Evolutionary conservation across 306 rosid genomes (phyloP), one percentile per base, ranked within the genome.

Genomic region (Cyamopsis tetragonoloba): DNA sequence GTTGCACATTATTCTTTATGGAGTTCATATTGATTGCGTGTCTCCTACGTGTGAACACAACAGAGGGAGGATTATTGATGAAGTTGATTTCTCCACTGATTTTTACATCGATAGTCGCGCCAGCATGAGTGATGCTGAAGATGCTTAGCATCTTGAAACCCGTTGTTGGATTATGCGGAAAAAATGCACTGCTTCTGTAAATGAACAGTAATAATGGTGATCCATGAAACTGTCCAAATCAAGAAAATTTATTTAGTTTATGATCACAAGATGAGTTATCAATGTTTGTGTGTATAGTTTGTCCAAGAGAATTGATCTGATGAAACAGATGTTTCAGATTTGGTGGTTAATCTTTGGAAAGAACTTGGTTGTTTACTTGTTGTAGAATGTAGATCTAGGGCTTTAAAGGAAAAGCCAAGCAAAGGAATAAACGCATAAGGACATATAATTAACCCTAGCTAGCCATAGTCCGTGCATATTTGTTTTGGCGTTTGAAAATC

Each of bases 61-160:
- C 70, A 65, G 96, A 80, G 96, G 81, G 77, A 87, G 96, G 79
- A 89, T 89, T 2, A 82, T 89, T 4, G 91, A 87, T 31, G 98
- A 87, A 26, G 46, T 71, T 48, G 95, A 85, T 65, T 75, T 82
- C 71, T 78, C 91, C 22, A 27, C 85, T 0, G 96, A 81, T 24
- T 87, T 89, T 73, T 87, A 73, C 5, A 74, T 87, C 4, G 92
- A 88, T 50, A 69, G 81, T 47, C 87, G 37, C 22, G 78, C 77
- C 43, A 65, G 75, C 77, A 73, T 81, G 81, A 91, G 92, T 28
- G 96, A 92, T 28, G 79, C 66, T 5, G 98, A 92, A 68, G 95
- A 92, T 37, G 82, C 77, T 73, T 85, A 84, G 85, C 73, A 68
- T 31, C 38, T 37, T 43, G 7, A 42, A 76, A 5, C 39, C 15